These are phyloP conservation scores for Ophiostoma fasciatum DNA, from an alignment of 2,329 filamentous ascomycete species.

Conservation along the genomic window DNA sequence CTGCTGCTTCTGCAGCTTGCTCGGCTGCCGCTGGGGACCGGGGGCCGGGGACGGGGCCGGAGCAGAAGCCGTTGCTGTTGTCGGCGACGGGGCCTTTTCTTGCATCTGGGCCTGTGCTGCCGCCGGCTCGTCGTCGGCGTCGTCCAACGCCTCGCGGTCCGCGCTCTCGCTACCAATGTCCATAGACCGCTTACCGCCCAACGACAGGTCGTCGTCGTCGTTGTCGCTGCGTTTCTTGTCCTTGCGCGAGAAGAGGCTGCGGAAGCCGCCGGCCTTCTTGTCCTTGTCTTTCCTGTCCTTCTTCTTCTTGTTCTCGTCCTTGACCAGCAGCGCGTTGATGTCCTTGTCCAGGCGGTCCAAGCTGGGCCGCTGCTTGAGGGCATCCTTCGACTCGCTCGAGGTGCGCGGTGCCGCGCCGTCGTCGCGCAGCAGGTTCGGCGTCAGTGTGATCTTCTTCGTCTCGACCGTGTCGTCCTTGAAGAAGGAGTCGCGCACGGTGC, in stretches of 20 bases:
- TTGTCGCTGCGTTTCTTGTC: slow-evolving; percentile 42
- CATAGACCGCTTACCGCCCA: slow-evolving; percentile 48
- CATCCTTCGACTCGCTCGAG: slow-evolving; percentile 40
- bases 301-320: slow-evolving; percentile 65
- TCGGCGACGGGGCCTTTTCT: slow-evolving; percentile 28
- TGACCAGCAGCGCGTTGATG: slow-evolving; percentile 21
- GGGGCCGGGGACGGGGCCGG: slow-evolving; percentile 4
- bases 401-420: slow-evolving; percentile 44
- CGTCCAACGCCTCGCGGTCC: slow-evolving; percentile 25
- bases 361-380: slow-evolving; percentile 47
- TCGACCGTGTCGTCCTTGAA: slow-evolving; percentile 93
- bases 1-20: slow-evolving; percentile 58
- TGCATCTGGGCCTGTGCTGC: slow-evolving; percentile 29
- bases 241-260: slow-evolving; percentile 48
- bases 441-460: slow-evolving; percentile 94
- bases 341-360: slow-evolving; percentile 62
- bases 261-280: slow-evolving; percentile 41
- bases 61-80: no score
- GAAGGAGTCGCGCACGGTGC: slow-evolving; percentile 84
- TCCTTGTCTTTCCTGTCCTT: slow-evolving; percentile 61
- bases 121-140: slow-evolving; percentile 29
- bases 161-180: slow-evolving; percentile 27
- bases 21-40: slow-evolving; percentile 38
- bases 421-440: slow-evolving; percentile 79
- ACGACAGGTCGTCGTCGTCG: slow-evolving; percentile 44